Base-by-base conservation (phyloP, 768 basidiomycete genomes). In the Butyriboletus loyo region DNA sequence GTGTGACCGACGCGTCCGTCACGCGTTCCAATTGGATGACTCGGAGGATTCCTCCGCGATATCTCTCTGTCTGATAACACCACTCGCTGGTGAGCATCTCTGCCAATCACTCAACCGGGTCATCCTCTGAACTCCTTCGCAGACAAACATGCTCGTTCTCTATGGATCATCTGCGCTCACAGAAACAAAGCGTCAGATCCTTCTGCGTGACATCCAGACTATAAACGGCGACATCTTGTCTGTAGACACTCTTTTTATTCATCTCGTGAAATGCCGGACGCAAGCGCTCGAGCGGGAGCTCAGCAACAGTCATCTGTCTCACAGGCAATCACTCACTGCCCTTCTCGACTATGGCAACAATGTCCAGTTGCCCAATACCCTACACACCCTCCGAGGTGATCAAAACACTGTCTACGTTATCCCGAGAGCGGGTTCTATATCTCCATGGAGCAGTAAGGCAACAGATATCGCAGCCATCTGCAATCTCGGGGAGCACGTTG, bases 361-460 rank as follows among this genome's bases (percentile, higher is more conserved):
- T 67, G 71, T 81, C 55, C 73, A 78, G 4, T 68, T 84, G 4
- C 66, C 74, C 4, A 69, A 61, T 7, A 85, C 85, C 0, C 56
- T 66, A 11, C 56, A 66, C 21, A 63, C 69, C 25, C 61, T 75
- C 46, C 63, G 65, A 17, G 65, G 65, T 10, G 58, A 56, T 38
- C 52, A 60, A 25, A 80, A 82, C 44, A 73, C 85, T 11, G 72
- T 84, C 37, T 96, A 84, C 66, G 84, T 97, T 36, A 73, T 89
- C 7, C 95, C 95, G 11, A 75, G 95, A 52, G 78, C 84, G 8
- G 95, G 96, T 4, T 94, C 95, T 4, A 87, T 98, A 62, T 98
- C 96, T 5, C 95, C 97, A 2, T 99, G 97, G 97, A 98, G 96
- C 6, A 96, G 91, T 71, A 99, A 99, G 73, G 96, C 97, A 2